Conservation (phyloP, 805 yeast genomes). For the Yamadazyma paraphyllophila region DNA sequence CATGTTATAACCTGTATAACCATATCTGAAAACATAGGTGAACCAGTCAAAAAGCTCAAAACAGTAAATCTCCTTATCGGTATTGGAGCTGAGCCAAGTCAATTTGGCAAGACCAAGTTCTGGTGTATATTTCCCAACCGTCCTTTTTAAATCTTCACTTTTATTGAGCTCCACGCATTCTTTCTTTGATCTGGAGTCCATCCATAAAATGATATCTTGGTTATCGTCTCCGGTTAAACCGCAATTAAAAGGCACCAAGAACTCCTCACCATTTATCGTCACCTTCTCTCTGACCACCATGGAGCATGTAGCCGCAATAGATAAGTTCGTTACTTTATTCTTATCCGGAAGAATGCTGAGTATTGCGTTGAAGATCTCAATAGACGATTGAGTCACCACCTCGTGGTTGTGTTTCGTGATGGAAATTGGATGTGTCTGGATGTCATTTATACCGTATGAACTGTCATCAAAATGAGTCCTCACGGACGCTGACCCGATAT, state of each 20-base stretch:
- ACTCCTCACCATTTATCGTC: slow-evolving; percentile 12
- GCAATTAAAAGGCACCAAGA: slow-evolving; percentile 33
- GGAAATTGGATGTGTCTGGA: slow-evolving; percentile 15
- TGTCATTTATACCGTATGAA: slow-evolving; percentile 11
- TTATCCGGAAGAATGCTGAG: slow-evolving; percentile 17
- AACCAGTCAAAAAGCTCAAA: slow-evolving; percentile 56
- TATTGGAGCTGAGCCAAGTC: slow-evolving; percentile 32
- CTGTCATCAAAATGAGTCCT: slow-evolving; percentile 34
- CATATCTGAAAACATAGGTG: slow-evolving; percentile 26
- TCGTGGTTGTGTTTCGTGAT: slow-evolving; percentile 15
- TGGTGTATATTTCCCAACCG: slow-evolving; percentile 48
- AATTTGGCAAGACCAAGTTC: slow-evolving; percentile 61
- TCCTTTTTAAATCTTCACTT: slow-evolving; percentile 14
- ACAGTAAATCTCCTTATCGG: slow-evolving; percentile 25
- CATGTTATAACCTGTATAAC: slow-evolving; percentile 11
- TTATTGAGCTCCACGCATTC: slow-evolving; percentile 32
- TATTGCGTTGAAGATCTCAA: slow-evolving; percentile 35
- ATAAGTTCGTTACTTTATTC: slow-evolving; percentile 11
- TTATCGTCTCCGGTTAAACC: slow-evolving; percentile 12
- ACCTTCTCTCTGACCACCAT: slow-evolving; percentile 43
- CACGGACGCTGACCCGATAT: slow-evolving; percentile 52
- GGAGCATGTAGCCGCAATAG: slow-evolving; percentile 58
- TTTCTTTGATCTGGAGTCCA: slow-evolving; percentile 47
- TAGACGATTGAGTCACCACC: slow-evolving; percentile 40
- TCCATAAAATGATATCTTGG: slow-evolving; percentile 55